Evolutionary conservation across 108 stramenopile genomes (phyloP), one percentile per base, ranked within the genome.

Genomic region (Skeletonema tropicum): DNA sequence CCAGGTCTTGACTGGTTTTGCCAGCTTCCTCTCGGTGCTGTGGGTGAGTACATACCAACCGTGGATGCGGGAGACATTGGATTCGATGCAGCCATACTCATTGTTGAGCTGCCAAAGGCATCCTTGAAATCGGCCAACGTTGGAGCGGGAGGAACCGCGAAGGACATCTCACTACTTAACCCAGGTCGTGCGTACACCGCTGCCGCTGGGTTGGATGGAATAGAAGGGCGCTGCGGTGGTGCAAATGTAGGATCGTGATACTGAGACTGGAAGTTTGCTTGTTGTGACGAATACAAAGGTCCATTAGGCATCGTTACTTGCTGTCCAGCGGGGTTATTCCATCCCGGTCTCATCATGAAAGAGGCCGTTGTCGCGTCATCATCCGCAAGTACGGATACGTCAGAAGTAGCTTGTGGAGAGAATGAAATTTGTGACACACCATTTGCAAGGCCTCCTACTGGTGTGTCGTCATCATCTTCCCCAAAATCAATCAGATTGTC

Each of bases 401-500:
- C 81, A 7, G 81, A 71, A 7, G n/a, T 21, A 11, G 35, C 10
- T 46, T 69, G 42, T 13, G 38, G 23, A 15, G 70, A 60, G 33
- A 75, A 39, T 46, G 48, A 63, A 39, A 57, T 60, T 11, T 75
- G 66, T 8, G 74, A 42, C 57, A 60, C 52, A 21, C 33, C 64
- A 25, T 66, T 26, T 8, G 66, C 38, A 25, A 55, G 52, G 9
- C 3, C n/a, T 9, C 23, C 52, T 19, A 23, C 52, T 55, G 52
- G 52, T 32, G 65, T 21, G 26, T 29, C 26, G 26, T 29, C 26
- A 46, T 70, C 67, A 48, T 81, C 73, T 6, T 38, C 58, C 1
- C 81, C 74, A 60, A 82, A 82, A 71, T 82, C 81, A 62, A 82
- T 82, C 70, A 82, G 71, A 72, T 75, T 67, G 45, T 66, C 66